Conservation (phyloP, 106 monocot genomes). For the Dioscorea zingiberensis region DNA sequence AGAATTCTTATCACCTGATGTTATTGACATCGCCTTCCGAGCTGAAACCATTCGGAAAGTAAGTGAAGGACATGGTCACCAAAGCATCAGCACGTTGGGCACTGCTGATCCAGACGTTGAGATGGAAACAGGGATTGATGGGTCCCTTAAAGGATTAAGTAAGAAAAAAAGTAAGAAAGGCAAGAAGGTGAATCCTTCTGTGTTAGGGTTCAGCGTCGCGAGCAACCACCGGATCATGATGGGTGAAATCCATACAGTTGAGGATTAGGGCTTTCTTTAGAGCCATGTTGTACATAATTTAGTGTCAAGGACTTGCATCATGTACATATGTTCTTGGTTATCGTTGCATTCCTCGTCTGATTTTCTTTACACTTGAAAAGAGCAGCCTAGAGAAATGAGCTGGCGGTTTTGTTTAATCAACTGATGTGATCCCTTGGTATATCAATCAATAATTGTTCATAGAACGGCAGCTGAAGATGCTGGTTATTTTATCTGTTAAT, state of each 20-base stretch:
- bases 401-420: too few species aligned
- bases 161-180: slow-evolving; percentile 96
- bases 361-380: too few species aligned
- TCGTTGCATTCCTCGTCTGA: too few species aligned
- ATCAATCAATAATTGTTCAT: too few species aligned
- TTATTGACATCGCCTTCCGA: slow-evolving; percentile 72
- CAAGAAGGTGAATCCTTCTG: slow-evolving; percentile 64
- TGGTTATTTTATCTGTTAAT: too few species aligned
- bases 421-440: too few species aligned
- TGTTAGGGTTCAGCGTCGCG: slow-evolving; percentile 81
- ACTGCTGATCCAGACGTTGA: slow-evolving; percentile 7
- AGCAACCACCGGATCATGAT: slow-evolving; percentile 97
- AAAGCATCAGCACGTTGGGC: not conserved
- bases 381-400: too few species aligned
- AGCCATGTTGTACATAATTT: too few species aligned
- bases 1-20: slow-evolving; percentile 66
- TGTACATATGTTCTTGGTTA: too few species aligned
- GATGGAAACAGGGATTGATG: slow-evolving; percentile 18
- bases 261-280: slow-evolving; percentile 39
- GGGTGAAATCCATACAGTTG: slow-evolving; percentile 90
- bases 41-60: slow-evolving; percentile 3
- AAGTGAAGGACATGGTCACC: not conserved
- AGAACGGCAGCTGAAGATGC: too few species aligned
- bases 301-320: too few species aligned
- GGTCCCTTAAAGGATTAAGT: slow-evolving; percentile 16